Evolutionary conservation across 164 flowering plant species (phyloP), one percentile per base, ranked within the genome.

Genomic region (Nelumbo lutea): DNA sequence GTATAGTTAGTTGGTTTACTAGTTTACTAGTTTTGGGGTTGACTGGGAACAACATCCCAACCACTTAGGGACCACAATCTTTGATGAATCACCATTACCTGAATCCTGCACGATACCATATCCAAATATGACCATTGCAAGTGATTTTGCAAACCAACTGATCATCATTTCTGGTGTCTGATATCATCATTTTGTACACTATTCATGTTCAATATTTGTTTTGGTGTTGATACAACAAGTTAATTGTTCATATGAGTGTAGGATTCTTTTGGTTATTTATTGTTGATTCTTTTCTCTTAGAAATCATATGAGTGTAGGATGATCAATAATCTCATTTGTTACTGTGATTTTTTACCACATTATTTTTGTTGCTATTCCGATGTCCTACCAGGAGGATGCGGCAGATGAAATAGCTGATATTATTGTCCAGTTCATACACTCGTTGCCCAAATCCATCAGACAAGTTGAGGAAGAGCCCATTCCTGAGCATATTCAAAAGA

Each of bases 401-500:
- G 82, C 88, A 7, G 87, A 81, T 65, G 92, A 89, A 76, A 62
- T 93, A 66, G 85, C 91, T 42, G 85, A 84, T 65, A 77, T 68
- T 9, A 85, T 93, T 52, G 70, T 70, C 42, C 60, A 75, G 59
- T 91, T 90, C 71, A 83, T 93, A 3, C 81, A 85, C 47, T 86
- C 93, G 0, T 81, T 93, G 60, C 96, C 97, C 55, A 86, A 83
- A 74, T 67, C 87, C 4, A 58, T 77, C 7, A 80, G 79, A 69
- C 76, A 70, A 70, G 82, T 69, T 9, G 80, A 79, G 64, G 87
- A 88, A 77, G 96, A 93, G 68, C 82, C 86, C 42, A 10, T 84
- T 5, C 92, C 95, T 0, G 88, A 90, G 63, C 90, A 88, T 74
- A 77, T 85, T 45, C 84, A 85, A 70, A 82, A 81, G 70, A 80